Conservation (phyloP, 139 green algal genomes). For the Closterium sp. region DNA sequence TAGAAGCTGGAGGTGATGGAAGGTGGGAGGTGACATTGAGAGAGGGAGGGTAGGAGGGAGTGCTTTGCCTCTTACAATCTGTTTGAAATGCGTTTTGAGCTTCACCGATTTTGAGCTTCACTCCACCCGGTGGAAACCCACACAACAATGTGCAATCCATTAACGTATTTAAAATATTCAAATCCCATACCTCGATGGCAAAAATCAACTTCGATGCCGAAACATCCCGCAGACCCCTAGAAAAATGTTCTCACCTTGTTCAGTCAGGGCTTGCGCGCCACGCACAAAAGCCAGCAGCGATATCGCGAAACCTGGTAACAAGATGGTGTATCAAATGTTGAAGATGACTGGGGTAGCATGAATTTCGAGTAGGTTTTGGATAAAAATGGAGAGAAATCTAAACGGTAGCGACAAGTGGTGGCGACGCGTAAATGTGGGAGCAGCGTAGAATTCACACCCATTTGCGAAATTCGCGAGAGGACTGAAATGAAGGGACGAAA, state of each 20-base stretch:
- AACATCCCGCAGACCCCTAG: background rate
- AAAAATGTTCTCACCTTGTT: background rate
- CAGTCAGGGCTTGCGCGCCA: background rate
- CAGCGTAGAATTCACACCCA: too few relatives aligned
- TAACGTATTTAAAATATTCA: too few relatives aligned
- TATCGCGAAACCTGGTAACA: background rate
- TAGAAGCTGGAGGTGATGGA: background rate
- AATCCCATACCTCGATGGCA: background rate
- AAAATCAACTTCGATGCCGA: too few relatives aligned
- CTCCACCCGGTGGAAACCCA: too few relatives aligned
- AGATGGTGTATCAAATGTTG: background rate
- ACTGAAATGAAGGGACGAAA: too few relatives aligned
- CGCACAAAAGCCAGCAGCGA: background rate
- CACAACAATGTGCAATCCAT: too few relatives aligned
- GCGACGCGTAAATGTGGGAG: too few relatives aligned
- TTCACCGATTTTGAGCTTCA: too few relatives aligned
- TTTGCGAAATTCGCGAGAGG: too few relatives aligned
- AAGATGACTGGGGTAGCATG: background rate
- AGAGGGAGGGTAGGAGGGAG: background rate
- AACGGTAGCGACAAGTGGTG: background rate
- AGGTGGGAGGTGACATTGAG: too few relatives aligned
- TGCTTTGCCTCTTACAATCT: too few relatives aligned
- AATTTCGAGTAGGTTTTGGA: background rate
- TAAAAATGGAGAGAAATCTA: background rate
- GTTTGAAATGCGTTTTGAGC: background rate